Base-by-base conservation (phyloP, 495 filamentous ascomycete species). In the Xylaria sp. region DNA sequence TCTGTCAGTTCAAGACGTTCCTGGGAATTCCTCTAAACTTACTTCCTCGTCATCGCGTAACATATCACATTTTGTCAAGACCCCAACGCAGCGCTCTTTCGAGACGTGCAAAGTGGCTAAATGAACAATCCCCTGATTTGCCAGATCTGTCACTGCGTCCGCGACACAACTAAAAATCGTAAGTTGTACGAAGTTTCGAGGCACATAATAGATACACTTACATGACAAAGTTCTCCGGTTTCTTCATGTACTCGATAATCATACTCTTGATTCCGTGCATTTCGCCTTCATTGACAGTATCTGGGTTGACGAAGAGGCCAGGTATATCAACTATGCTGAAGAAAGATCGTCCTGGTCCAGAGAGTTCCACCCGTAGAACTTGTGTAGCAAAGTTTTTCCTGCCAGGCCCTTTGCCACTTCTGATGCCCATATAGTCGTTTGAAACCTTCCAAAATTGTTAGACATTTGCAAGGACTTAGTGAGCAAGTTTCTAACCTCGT, bases 251-350 rank as follows among this genome's bases (percentile, higher is more conserved):
- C 11, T 71, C 50, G 5, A 78, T 62, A 26, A 84, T 84, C 69
- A 88, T 78, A n/a, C 73, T 74, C 31, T 79, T 35, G 46, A 71
- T 46, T 0, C 59, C 69, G 5, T 57, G 41, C 61, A 71, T 71
- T 40, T 71, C 69, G 71, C 11, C 85, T 80, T 5, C 83, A 69
- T 66, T 71, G 21, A 41, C 24, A 24, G 63, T 61, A 40, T 50
- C 74, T 69, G 71, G 73, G 80, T 81, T 85, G 41, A 81, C 77
- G 69, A 88, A 85, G 15, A 88, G 75, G 0, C 87, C 87, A 5
- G 87, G 87, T 40, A 89, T 80, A 71, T 89, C 87, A 53, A 89
- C 79, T 41, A 89, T 78, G 58, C 80, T 88, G 40, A 89, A 82
- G 53, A 86, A 82, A 24, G 78, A 72, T 26, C 84, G 78, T 0